Percentiles rank a stretch among this genome's conserved stretches.
Evolutionary conservation across 2,329 filamentous ascomycete species (phyloP).

Genomic region (Colletotrichum sidae): DNA sequence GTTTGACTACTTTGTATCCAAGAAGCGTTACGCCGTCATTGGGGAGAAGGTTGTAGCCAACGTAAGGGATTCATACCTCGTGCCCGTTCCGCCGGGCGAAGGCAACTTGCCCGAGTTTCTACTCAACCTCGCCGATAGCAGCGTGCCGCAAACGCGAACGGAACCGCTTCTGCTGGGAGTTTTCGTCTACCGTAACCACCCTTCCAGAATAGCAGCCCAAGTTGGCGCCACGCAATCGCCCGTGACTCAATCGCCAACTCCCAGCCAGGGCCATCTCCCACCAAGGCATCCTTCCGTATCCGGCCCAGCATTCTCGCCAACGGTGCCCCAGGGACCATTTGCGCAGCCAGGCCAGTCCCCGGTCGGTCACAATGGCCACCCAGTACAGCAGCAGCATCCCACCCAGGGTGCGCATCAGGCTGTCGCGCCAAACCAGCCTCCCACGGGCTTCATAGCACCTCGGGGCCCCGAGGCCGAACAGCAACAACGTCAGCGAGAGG

Average conservation of each 20-base stretch:
- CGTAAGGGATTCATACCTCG: conserved; percentile 90
- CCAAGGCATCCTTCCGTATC: conserved; percentile 61
- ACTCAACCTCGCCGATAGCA: conserved; percentile 86
- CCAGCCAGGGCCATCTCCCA: conserved; percentile 49
- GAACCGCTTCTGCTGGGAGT: conserved; percentile 86
- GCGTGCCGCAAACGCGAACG: conserved; percentile 76
- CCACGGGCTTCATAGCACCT: conserved; percentile 36
- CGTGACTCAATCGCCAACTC: conserved; percentile 46
- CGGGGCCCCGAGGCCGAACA: conserved; percentile 47
- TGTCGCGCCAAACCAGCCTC: conserved; percentile 40
- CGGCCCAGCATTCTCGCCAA: conserved; percentile 64
- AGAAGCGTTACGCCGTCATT: conserved; percentile 88
- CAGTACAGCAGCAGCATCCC: conserved; percentile 37
- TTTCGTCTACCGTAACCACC: conserved; percentile 81
- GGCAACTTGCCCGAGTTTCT: conserved; percentile 85
- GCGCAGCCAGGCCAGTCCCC: conserved; percentile 21
- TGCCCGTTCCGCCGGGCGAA: conserved; percentile 82
- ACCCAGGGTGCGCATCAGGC: conserved; percentile 38
- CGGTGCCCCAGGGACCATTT: conserved; percentile 46
- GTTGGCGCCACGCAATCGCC: conserved; percentile 41
- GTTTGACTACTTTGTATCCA: conserved; percentile 87
- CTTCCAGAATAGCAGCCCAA: conserved; percentile 47
- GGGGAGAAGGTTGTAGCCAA: conserved; percentile 79
- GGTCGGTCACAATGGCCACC: conserved; percentile 22
- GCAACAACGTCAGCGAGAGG: conserved; percentile 59